Conservation (phyloP, 2,329 filamentous ascomycete genomes). For the Cladophialophora bantiana region DNA sequence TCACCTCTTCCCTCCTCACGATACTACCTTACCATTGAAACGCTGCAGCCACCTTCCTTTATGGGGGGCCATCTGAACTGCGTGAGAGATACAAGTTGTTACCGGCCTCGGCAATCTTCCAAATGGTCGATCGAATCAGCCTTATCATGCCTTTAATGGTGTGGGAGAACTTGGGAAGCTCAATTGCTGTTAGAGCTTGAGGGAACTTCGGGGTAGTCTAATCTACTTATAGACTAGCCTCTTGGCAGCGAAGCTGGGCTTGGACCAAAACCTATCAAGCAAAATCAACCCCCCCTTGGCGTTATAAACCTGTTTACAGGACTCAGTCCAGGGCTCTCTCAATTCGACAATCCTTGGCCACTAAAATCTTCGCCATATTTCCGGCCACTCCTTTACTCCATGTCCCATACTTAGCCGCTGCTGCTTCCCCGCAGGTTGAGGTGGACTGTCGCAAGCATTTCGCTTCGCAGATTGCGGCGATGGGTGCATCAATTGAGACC, state of each 20-base stretch:
- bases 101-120: background rate
- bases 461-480: too few relatives aligned
- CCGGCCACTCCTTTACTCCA: too few relatives aligned
- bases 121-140: background rate
- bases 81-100: background rate
- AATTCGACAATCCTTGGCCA: too few relatives aligned
- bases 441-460: too few relatives aligned
- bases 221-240: background rate
- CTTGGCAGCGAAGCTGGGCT: background rate
- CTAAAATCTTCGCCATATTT: too few relatives aligned
- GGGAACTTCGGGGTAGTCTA: background rate
- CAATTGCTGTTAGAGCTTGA: background rate
- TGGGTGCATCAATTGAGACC: too few relatives aligned
- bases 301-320: too few relatives aligned
- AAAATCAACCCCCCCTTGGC: too few relatives aligned
- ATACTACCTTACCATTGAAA: slow-evolving; percentile 25
- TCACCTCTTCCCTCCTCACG: slow-evolving; percentile 1
- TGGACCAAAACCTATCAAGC: too few relatives aligned
- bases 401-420: too few relatives aligned
- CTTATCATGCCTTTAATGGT: slow-evolving; percentile 1
- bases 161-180: background rate
- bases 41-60: slow-evolving; percentile 22
- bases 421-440: too few relatives aligned
- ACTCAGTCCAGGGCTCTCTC: too few relatives aligned
- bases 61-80: background rate